A percentile compares a stretch with the other conserved stretches of the same genome.
phyloP scores from a whole-genome alignment of 139 green algal genomes.

The Picochlorum sp. region DNA sequence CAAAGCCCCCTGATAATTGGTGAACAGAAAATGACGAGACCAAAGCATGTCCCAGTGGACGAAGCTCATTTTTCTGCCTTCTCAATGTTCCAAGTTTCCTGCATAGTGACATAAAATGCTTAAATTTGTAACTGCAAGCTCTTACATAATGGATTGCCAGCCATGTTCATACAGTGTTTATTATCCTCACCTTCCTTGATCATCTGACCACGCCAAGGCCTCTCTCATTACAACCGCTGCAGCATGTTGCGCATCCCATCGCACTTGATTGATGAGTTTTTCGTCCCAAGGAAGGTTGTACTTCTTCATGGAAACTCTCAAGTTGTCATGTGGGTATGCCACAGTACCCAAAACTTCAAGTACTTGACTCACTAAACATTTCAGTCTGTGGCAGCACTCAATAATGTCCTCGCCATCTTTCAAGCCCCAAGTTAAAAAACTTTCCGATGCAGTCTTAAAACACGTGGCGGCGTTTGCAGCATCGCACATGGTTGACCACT shows the following conservation, averaged over 20 bases:
- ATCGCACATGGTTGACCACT: slow-evolving; percentile 1
- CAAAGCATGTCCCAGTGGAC: slow-evolving; percentile 23
- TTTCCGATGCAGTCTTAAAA: neutral
- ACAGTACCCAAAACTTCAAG: neutral
- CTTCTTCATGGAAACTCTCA: slow-evolving; percentile 15
- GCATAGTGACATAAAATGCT: no score
- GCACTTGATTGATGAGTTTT: slow-evolving; percentile 7
- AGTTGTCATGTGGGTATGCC: slow-evolving; percentile 8
- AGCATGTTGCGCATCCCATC: slow-evolving; percentile 22
- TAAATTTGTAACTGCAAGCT: neutral
- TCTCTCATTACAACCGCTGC: slow-evolving; percentile 21
- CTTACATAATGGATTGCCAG: neutral
- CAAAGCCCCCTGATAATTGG: slow-evolving; percentile 39
- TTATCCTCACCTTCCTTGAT: no score
- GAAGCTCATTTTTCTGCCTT: slow-evolving; percentile 19
- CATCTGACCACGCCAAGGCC: neutral
- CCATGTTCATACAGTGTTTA: no score
- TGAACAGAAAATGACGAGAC: slow-evolving; percentile 30
- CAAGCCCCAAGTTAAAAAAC: neutral
- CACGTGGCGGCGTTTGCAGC: neutral
- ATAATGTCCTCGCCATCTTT: neutral
- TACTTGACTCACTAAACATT: neutral
- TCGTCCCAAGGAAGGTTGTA: slow-evolving; percentile 32
- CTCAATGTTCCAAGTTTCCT: slow-evolving; percentile 16
- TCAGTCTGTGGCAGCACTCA: slow-evolving; percentile 12